Evolutionary conservation across 2,329 filamentous ascomycete species (phyloP).

Genomic region (Paecilomyces sp.): DNA sequence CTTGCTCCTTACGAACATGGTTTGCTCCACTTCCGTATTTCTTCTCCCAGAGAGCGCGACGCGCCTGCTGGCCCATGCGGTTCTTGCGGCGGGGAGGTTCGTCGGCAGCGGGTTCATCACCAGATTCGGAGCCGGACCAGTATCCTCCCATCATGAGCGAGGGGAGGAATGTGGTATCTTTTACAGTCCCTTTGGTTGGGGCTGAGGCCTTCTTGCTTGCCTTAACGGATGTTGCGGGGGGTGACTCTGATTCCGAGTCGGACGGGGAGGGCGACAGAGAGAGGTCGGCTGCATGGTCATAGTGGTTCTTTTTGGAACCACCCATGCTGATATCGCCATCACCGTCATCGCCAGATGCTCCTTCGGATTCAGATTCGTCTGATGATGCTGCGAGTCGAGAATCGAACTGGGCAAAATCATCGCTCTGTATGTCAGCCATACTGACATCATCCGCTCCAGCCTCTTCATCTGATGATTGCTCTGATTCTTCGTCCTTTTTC

Average conservation of each 20-base stretch:
- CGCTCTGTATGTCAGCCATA: constrained; percentile 8
- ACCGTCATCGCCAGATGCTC: constrained; percentile 15
- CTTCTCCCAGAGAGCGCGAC: constrained; percentile 55
- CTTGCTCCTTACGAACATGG: constrained; percentile 43
- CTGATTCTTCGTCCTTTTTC: constrained; percentile 4
- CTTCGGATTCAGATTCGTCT: constrained; percentile 6
- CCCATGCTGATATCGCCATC: constrained; percentile 11
- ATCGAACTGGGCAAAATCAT: constrained; percentile 25
- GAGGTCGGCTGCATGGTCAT: constrained; percentile 12
- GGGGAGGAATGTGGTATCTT: constrained; percentile 51
- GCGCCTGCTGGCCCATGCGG: constrained; percentile 55
- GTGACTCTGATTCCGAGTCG: constrained; percentile 16
- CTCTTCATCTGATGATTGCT: constrained; percentile 6
- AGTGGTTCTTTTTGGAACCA: constrained; percentile 2
- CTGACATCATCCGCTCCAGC: constrained; percentile 10
- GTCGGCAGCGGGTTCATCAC: constrained; percentile 36
- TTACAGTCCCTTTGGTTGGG: constrained; percentile 13
- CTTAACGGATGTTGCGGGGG: constrained; percentile 19
- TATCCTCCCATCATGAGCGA: constrained; percentile 56
- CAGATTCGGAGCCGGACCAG: constrained; percentile 55
- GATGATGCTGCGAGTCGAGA: constrained; percentile 24
- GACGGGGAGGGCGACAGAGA: constrained; percentile 30
- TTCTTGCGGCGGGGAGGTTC: constrained; percentile 48
- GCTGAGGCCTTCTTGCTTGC: constrained; percentile 11
- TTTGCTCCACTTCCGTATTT: constrained; percentile 54